Conservation (phyloP, 345 rosid species). For the Cardamine occulta region DNA sequence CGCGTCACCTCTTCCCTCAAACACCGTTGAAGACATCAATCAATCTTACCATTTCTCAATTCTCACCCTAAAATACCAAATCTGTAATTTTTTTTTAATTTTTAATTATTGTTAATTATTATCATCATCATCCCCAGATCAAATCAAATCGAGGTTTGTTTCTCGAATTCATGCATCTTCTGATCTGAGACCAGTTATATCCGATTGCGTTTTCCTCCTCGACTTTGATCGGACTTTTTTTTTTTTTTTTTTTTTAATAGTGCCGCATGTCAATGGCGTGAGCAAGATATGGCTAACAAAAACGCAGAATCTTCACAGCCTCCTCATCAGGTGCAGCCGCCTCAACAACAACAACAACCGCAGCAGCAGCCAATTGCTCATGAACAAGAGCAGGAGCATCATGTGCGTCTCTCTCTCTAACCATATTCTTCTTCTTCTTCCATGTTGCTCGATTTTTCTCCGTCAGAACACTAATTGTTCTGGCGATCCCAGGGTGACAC, state of each 20-base stretch:
- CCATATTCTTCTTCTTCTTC: conserved; percentile 6
- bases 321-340: conserved; percentile 31
- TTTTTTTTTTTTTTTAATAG: background rate
- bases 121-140: background rate
- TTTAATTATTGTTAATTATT: background rate
- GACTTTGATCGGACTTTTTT: conserved; percentile 21
- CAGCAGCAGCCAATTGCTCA: background rate
- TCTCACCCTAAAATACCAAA: conserved; percentile 13
- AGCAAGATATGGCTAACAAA: conserved; percentile 56
- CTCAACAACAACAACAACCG: conserved; percentile 26
- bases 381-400: conserved; percentile 25
- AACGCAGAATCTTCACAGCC: conserved; percentile 55
- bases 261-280: conserved; percentile 33
- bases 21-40: conserved; percentile 31
- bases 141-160: conserved; percentile 18
- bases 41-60: conserved; percentile 3
- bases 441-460: background rate
- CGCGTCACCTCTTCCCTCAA: conserved; percentile 38
- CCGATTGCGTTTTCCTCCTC: conserved; percentile 10
- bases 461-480: background rate
- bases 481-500: conserved; percentile 50
- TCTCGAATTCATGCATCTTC: background rate
- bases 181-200: conserved; percentile 10
- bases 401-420: background rate
- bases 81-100: background rate